Evolutionary conservation across 139 green algal species (phyloP), one percentile per base, ranked within the genome.

Genomic region (Coelastrella sp.): DNA sequence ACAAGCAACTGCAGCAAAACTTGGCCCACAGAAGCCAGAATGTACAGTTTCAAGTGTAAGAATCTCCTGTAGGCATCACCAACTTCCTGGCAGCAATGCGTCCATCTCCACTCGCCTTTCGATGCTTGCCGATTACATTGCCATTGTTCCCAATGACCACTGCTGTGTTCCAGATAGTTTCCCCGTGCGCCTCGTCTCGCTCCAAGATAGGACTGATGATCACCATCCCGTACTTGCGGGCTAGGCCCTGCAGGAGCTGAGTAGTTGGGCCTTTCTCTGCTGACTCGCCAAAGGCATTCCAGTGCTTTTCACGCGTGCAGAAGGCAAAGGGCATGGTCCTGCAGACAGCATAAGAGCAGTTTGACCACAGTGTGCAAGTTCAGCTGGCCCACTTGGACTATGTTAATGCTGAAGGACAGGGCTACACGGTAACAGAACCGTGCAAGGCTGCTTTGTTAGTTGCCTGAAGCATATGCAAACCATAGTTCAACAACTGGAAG

Each of bases 81-180:
- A n/a, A n/a, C 10, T 7, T 68, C 10, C 7, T 68, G 7, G 10
- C 61, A 17, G 61, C 7, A 68, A 6, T 5, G 22, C 64, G 3
- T 23, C 19, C 13, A 7, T 68, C 7, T 10, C 61, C 7, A 10
- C 90, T 19, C 80, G 97, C 95, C 93, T 99, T 99, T 73, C 97
- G 89, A 88, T 98, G 96, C 94, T 97, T 98, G 71, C 97, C 97
- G 23, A 99, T 96, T 60, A 99, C 92, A 85, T 96, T 97, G 80
- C 97, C 98, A 73, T 96, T 96, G 94, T 98, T 94, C 71, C 96
- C 96, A 0, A 99, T 95, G n/a, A 99, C 97, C 14, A 99, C 98
- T 14, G 98, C 98, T 0, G 98, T 99, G 96, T 99, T 99, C 98
- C 98, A 99, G 10, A 99, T 95, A 2, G 94, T 97, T 60, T 95